Percentiles rank a stretch among this genome's conserved stretches.
Evolutionary conservation across 345 rosid genomes (phyloP).

Genomic region (Viola odorata): DNA sequence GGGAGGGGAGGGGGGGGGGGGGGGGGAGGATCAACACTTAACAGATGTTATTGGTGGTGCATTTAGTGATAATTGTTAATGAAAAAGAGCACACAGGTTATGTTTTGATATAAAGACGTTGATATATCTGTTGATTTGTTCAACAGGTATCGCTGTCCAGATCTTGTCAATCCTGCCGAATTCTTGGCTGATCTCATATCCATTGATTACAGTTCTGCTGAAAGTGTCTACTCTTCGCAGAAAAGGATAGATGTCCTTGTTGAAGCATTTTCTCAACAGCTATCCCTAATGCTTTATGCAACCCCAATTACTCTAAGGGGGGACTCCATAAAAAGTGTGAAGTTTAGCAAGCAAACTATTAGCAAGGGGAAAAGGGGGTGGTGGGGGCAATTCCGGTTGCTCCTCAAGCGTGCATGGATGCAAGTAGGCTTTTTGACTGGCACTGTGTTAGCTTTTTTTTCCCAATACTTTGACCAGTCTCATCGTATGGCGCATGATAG

Average conservation of each 20-base stretch:
- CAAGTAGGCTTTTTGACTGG: constrained; percentile 49
- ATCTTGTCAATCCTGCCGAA: constrained; percentile 92
- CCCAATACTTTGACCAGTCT: constrained; percentile 2
- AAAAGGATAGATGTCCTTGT: constrained; percentile 87
- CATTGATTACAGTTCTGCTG: constrained; percentile 78
- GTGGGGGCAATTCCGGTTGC: constrained; percentile 89
- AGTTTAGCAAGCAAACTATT: constrained; percentile 29
- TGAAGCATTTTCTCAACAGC: constrained; percentile 65
- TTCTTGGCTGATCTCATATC: constrained; percentile 98
- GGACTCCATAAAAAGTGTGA: constrained; percentile 28
- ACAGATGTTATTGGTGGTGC: neutral
- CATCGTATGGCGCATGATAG: constrained; percentile 10
- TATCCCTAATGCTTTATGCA: constrained; percentile 54
- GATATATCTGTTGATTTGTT: constrained; percentile 14
- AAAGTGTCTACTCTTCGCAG: constrained; percentile 64
- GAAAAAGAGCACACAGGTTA: constrained; percentile 9
- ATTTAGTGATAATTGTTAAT: constrained; percentile 3
- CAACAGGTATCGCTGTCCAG: constrained; percentile 79
- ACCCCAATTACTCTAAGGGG: constrained; percentile 47
- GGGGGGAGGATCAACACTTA: no score
- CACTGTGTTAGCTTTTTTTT: neutral
- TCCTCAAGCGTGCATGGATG: constrained; percentile 93
- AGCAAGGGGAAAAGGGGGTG: constrained; percentile 54
- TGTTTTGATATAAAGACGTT: constrained; percentile 2
- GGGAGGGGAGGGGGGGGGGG: no score